Evolutionary conservation across 176 grass and related monocot species (phyloP).

Genomic region (Hordeum marinum): DNA sequence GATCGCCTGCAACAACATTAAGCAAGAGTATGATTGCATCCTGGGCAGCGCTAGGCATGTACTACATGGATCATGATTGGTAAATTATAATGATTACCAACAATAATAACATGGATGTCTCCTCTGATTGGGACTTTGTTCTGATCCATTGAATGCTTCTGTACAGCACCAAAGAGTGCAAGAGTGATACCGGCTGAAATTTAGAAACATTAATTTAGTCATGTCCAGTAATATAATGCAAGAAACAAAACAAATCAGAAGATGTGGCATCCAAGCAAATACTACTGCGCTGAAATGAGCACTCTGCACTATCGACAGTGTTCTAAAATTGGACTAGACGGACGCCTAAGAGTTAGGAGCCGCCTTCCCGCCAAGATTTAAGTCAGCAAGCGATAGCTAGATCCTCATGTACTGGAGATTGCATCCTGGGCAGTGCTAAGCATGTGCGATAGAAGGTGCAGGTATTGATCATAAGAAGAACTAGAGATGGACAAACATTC

Average conservation of each 20-base stretch:
- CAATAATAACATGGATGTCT: conserved; percentile 81
- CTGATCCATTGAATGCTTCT: conserved; percentile 80
- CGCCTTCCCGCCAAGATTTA: not conserved
- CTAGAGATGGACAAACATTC: not conserved
- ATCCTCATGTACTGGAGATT: not conserved
- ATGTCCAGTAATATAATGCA: not conserved
- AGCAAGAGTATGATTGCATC: conserved; percentile 18
- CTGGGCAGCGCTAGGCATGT: not conserved
- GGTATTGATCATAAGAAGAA: not conserved
- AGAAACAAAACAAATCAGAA: conserved; percentile 18
- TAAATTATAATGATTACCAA: conserved; percentile 56
- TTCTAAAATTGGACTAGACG: not conserved
- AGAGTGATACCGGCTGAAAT: conserved; percentile 85
- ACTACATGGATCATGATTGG: not conserved
- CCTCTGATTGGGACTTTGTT: conserved; percentile 94
- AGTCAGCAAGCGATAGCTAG: not conserved
- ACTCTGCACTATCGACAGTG: not conserved
- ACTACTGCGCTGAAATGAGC: conserved; percentile 7
- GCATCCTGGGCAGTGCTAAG: too few species aligned
- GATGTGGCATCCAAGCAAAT: not conserved
- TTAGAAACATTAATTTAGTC: conserved; percentile 17
- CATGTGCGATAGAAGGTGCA: not conserved
- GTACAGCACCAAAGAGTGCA: conserved; percentile 82
- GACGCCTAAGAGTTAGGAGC: not conserved
- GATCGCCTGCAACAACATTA: conserved; percentile 56